phyloP scores from a whole-genome alignment of 108 stramenopile genomes.

The Cyclotella sp. region DNA sequence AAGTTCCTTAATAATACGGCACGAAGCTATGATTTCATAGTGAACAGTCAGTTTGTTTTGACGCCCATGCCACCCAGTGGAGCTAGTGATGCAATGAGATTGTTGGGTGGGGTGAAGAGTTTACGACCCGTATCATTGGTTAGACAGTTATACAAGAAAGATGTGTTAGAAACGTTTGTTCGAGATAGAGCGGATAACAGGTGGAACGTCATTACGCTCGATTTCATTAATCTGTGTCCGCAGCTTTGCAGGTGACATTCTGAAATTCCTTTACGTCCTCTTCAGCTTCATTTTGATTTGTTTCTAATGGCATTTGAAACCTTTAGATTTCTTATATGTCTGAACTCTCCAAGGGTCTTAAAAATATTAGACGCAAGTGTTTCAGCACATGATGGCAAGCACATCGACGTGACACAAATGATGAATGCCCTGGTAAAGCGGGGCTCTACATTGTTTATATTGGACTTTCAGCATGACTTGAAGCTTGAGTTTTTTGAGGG shows the following conservation, averaged over 20 bases:
- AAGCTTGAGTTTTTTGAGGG: too few species aligned
- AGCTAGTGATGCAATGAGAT: not conserved
- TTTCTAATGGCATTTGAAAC: too few species aligned
- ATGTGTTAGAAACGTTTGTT: slow-evolving; percentile 11
- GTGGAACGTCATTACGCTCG: slow-evolving; percentile 29
- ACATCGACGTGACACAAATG: too few species aligned
- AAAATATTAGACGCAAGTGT: too few species aligned
- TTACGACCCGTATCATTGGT: slow-evolving; percentile 32
- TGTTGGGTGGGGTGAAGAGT: slow-evolving; percentile 27
- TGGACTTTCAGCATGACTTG: too few species aligned
- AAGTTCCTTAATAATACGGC: not conserved
- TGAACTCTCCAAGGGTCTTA: too few species aligned
- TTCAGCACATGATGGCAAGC: too few species aligned
- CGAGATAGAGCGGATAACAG: slow-evolving; percentile 22
- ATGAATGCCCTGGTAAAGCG: too few species aligned
- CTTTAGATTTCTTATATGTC: too few species aligned
- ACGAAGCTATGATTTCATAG: slow-evolving; percentile 1
- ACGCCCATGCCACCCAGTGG: slow-evolving; percentile 19
- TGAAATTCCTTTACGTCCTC: too few species aligned
- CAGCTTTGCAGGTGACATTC: slow-evolving; percentile 20
- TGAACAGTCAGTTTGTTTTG: slow-evolving; percentile 22
- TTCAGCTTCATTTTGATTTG: too few species aligned
- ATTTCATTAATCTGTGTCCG: slow-evolving; percentile 28
- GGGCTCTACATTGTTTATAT: too few species aligned
- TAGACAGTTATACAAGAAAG: slow-evolving; percentile 26